Evolutionary conservation across 2,329 filamentous ascomycete species (phyloP).

Genomic region (Trichoderma endophyticum): DNA sequence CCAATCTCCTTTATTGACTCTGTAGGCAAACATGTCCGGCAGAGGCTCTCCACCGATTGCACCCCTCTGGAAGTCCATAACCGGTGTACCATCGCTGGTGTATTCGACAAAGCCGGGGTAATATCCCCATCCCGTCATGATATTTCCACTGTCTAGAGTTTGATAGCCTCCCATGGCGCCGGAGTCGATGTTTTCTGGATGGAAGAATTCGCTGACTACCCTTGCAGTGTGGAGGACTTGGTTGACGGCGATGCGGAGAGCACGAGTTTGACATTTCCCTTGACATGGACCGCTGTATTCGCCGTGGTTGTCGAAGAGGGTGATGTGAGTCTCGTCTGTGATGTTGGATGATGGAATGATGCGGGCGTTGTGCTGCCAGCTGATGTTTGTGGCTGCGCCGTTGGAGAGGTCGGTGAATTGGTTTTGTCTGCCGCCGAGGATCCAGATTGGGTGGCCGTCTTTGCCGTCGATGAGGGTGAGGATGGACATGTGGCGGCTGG

Average conservation of each 20-base stretch:
- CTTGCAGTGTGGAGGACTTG: background rate
- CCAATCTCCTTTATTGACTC: constrained; percentile 7
- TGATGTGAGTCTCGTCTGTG: background rate
- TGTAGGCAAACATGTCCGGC: constrained; percentile 6
- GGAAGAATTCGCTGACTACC: background rate
- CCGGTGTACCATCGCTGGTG: background rate
- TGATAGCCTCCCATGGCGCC: constrained; percentile 3
- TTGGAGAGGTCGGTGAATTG: background rate
- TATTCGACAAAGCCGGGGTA: constrained; percentile 1
- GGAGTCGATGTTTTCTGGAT: background rate
- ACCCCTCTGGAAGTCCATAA: background rate
- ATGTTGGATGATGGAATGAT: background rate
- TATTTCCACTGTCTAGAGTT: background rate
- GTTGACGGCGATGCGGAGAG: background rate
- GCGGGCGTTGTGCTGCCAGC: constrained; percentile 9
- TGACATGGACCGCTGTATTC: background rate
- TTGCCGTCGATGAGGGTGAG: background rate
- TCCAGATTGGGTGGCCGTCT: background rate
- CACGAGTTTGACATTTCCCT: background rate
- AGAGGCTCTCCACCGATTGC: background rate
- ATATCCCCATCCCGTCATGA: constrained; percentile 5
- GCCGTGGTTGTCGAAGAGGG: constrained; percentile 7
- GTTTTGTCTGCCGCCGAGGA: constrained; percentile 2
- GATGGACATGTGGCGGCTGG: background rate
- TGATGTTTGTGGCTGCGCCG: constrained; percentile 2